A percentile compares a stretch with the other conserved stretches of the same genome.
phyloP scores from a whole-genome alignment of 2,329 filamentous ascomycete species.

The Aureobasidium sp. region DNA sequence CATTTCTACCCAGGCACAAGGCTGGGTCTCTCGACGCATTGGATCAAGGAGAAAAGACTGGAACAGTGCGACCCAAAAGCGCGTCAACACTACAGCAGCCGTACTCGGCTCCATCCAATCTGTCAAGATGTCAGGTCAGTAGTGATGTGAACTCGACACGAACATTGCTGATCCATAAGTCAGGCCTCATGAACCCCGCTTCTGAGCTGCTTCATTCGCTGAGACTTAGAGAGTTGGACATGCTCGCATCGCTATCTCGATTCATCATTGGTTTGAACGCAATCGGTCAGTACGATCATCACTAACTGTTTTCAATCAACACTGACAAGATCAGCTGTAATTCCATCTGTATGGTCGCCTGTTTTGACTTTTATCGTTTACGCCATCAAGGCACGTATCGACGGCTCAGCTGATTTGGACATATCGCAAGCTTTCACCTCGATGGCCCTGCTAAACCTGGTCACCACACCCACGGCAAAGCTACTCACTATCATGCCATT shows the following conservation, averaged over 20 bases:
- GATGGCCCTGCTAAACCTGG: not conserved
- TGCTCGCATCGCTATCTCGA: not conserved
- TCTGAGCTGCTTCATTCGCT: not conserved
- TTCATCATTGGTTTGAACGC: conserved; percentile 8
- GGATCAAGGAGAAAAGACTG: not conserved
- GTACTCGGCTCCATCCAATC: not conserved
- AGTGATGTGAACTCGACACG: too few relatives aligned
- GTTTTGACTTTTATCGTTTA: conserved; percentile 1
- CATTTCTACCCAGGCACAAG: not conserved
- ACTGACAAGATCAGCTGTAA: not conserved
- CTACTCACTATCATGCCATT: not conserved
- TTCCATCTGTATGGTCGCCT: not conserved
- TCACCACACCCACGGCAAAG: not conserved
- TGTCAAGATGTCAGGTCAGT: conserved; percentile 3
- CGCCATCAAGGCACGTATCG: not conserved
- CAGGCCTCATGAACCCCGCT: not conserved
- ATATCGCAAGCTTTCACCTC: conserved; percentile 5
- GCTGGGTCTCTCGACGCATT: not conserved
- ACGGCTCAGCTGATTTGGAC: not conserved
- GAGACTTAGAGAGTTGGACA: not conserved
- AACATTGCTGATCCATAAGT: not conserved
- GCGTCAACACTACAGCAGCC: not conserved
- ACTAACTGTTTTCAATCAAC: too few relatives aligned
- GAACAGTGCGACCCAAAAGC: not conserved
- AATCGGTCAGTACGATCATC: not conserved